Base-by-base conservation (phyloP, 225 moss, liverwort and hornwort species). In the Anthoceros angustus region DNA sequence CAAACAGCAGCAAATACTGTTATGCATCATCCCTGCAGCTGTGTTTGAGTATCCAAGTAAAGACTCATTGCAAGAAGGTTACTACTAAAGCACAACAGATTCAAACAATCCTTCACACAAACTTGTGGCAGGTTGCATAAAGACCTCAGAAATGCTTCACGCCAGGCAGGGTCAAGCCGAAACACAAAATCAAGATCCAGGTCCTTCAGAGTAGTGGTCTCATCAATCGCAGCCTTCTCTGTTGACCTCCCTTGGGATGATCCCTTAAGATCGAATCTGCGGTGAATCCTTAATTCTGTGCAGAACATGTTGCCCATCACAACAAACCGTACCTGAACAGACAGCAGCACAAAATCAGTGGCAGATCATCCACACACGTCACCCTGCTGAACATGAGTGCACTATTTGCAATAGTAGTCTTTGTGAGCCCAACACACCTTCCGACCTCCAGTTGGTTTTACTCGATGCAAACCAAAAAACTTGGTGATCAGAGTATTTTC, bases 291-390 rank as follows among this genome's bases (percentile, higher is more conserved):
- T 62, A 98, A 84, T 76, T 92, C 98, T 38, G 98, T 98, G 75
- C 98, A 98, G 63, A 98, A 98, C 92, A 98, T 98, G 69, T 98
- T 98, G 55, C 98, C 98, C 98, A 98, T 98, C 77, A 98, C 98
- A 72, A 98, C 89, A 64, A 98, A 98, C 62, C 98, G 87, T 62
- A 98, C 98, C 98, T 98, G 87, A 76, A 76, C 67, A 43, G 9
- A 10, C 43, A 72, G 69, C 63, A 69, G 63, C 65, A 26, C 26
- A 39, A 32, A 20, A 15, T 42, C 9, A 10, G 40, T 20, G 12
- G 20, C 41, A 39, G 61, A 72, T 49, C 45, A 12, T 50, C 43
- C 55, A 62, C 18, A 68, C 20, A 73, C 72, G 66, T 42, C 68
- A 12, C 46, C 14, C 18, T 1, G 46, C 46, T 6, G 3, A 48